Evolutionary conservation across 371 early-diverging fungal genomes (phyloP), one percentile per base, ranked within the genome.

Genomic region (Haplosporangium sp.): DNA sequence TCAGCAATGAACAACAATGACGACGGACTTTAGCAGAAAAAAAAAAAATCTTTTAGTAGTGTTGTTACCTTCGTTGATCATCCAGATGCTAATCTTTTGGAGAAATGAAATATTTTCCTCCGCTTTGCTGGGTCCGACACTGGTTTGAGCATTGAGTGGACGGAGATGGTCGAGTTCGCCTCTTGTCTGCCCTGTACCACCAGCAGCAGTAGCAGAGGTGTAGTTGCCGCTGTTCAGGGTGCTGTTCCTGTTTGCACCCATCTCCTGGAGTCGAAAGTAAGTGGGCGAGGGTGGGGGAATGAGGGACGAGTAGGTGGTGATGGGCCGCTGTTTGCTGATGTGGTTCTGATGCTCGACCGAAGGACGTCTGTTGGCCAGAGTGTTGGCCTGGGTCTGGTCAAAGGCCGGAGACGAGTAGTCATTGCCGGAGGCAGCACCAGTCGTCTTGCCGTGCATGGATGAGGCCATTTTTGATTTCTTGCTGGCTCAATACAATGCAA

Each of bases 21-120:
- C 4, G 29, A 29, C 29, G 29, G 29, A 29, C 29, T 2, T 2
- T 12, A 20, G 16, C 41, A 54, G 18, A 11, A 43, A 42, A 50
- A 20, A 6, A 21, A 42, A 53, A 53, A 55, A 37, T 8, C 9
- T 52, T 52, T 52, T 52, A 7, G 51, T 29, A 47, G 21, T 20
- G 21, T 43, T 8, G 6, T 64, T 77, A 79, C 79, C 79, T 68
- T 79, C 79, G 53, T 79, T 79, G 69, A 79, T 79, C 79, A 79
- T 79, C 79, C 79, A 79, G 55, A 72, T 79, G 73, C 59, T 79
- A n/a, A 79, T 51, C 58, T 65, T 63, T 42, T 79, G 72, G 50
- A 58, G 53, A 62, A 60, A 66, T 16, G 69, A 55, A 59, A 66
- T 51, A 18, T 60, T 55, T n/a, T 68, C 69, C 46, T 77, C 65